Conservation (phyloP, 805 yeast species). For the Pichia phayaonensis region DNA sequence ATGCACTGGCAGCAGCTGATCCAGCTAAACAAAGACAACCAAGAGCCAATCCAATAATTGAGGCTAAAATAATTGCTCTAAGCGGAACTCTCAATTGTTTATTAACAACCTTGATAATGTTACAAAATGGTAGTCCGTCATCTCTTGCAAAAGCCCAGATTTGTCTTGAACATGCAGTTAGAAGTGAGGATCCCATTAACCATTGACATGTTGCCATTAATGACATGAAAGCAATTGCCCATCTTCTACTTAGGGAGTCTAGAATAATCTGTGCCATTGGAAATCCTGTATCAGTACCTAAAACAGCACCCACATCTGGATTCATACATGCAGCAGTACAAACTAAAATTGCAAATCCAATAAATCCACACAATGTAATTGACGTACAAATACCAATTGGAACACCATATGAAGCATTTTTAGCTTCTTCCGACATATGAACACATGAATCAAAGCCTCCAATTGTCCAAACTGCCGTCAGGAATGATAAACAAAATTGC, state of each 20-base stretch:
- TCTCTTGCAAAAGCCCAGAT: slow-evolving; percentile 49
- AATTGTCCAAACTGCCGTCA: slow-evolving; percentile 66
- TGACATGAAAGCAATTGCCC: slow-evolving; percentile 58
- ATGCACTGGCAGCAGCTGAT: slow-evolving; percentile 51
- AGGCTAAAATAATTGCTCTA: slow-evolving; percentile 48
- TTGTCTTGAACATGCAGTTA: slow-evolving; percentile 36
- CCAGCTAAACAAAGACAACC: slow-evolving; percentile 52
- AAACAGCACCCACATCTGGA: slow-evolving; percentile 32
- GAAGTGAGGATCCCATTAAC: slow-evolving; percentile 54
- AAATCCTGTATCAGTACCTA: slow-evolving; percentile 43
- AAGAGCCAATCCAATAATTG: slow-evolving; percentile 28
- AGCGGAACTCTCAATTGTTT: slow-evolving; percentile 48
- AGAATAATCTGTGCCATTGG: slow-evolving; percentile 56
- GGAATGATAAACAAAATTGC: slow-evolving; percentile 36
- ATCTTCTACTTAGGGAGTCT: slow-evolving; percentile 53
- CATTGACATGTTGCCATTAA: slow-evolving; percentile 45
- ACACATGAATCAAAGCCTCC: slow-evolving; percentile 64
- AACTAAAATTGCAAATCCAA: slow-evolving; percentile 49
- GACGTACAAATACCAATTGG: slow-evolving; percentile 58
- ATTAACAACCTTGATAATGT: slow-evolving; percentile 46
- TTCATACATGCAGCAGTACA: slow-evolving; percentile 47
- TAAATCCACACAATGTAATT: slow-evolving; percentile 43
- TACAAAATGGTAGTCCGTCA: slow-evolving; percentile 57
- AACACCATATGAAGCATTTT: slow-evolving; percentile 49
- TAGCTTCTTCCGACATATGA: slow-evolving; percentile 64